Evolutionary conservation across 768 basidiomycete genomes (phyloP).

Genomic region (Obba rivulosa): DNA sequence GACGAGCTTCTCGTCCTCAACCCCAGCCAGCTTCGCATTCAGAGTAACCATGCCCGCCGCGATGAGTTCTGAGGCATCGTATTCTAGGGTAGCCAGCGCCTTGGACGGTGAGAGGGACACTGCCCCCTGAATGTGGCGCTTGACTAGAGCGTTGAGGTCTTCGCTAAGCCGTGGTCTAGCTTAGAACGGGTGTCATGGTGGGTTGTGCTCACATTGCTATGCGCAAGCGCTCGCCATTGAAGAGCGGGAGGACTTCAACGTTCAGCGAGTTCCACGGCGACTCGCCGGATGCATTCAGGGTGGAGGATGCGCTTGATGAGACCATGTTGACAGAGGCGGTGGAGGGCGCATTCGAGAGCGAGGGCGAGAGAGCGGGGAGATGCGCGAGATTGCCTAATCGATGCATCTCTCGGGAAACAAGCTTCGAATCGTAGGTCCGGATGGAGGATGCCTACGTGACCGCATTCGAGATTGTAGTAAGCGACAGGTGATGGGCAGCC

Average conservation of each 20-base stretch:
- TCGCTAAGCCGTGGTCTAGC: conserved; percentile 44
- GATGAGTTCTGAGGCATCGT: conserved; percentile 79
- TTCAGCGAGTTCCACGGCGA: conserved; percentile 80
- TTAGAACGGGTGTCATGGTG: not conserved
- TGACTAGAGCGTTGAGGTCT: conserved; percentile 80
- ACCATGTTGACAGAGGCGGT: conserved; percentile 31
- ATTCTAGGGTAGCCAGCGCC: conserved; percentile 67
- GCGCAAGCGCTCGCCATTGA: conserved; percentile 84
- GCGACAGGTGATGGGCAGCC: not conserved
- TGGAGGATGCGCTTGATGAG: conserved; percentile 9
- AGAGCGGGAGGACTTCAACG: conserved; percentile 83
- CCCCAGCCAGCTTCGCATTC: conserved; percentile 71
- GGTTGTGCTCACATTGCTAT: conserved; percentile 63
- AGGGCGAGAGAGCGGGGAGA: conserved; percentile 48
- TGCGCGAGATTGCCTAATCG: conserved; percentile 62
- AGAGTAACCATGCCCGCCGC: conserved; percentile 88
- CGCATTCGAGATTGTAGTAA: not conserved
- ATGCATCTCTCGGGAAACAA: conserved; percentile 83
- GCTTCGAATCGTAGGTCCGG: conserved; percentile 74
- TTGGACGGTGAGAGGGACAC: conserved; percentile 70
- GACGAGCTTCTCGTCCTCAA: conserved; percentile 77
- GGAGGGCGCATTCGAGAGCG: conserved; percentile 44
- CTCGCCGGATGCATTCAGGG: conserved; percentile 41
- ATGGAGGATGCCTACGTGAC: conserved; percentile 11
- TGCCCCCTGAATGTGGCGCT: conserved; percentile 68